Evolutionary conservation across 2,329 filamentous ascomycete genomes (phyloP).

Genomic region (Diaporthe ampelina): DNA sequence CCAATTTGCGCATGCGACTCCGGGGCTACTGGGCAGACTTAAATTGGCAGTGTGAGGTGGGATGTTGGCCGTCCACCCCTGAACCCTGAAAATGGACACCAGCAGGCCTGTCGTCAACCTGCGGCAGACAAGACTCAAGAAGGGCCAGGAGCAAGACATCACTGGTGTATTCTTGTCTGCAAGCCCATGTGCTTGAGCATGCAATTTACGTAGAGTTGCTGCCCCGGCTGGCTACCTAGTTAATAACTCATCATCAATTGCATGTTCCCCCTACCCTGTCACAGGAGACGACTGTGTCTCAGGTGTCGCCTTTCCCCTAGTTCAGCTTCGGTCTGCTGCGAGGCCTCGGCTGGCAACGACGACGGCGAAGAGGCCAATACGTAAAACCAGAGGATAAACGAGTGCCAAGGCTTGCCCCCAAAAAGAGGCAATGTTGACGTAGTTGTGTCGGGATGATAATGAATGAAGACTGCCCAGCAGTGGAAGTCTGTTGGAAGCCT

Average conservation of each 20-base stretch:
- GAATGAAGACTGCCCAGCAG: background rate
- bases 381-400: conserved; percentile 10
- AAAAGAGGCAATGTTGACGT: conserved; percentile 11
- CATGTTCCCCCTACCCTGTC: conserved; percentile 2
- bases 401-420: background rate
- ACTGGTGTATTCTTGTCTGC: background rate
- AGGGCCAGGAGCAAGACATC: background rate
- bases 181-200: conserved; percentile 1
- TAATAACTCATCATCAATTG: conserved; percentile 22
- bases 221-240: conserved; percentile 18
- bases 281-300: conserved; percentile 19
- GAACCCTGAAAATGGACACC: conserved; percentile 22
- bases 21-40: conserved; percentile 5
- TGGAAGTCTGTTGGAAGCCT: conserved; percentile 2
- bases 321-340: conserved; percentile 8
- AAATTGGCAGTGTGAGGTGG: conserved; percentile 27
- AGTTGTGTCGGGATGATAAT: background rate
- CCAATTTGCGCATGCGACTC: conserved; percentile 12
- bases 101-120: background rate
- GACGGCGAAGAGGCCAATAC: background rate
- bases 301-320: background rate
- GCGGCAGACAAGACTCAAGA: conserved; percentile 24
- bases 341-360: conserved; percentile 6
- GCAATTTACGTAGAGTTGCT: conserved; percentile 23
- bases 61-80: conserved; percentile 18